Conservation (phyloP, 2,329 filamentous ascomycete species). For the Sporothrix pallida region DNA sequence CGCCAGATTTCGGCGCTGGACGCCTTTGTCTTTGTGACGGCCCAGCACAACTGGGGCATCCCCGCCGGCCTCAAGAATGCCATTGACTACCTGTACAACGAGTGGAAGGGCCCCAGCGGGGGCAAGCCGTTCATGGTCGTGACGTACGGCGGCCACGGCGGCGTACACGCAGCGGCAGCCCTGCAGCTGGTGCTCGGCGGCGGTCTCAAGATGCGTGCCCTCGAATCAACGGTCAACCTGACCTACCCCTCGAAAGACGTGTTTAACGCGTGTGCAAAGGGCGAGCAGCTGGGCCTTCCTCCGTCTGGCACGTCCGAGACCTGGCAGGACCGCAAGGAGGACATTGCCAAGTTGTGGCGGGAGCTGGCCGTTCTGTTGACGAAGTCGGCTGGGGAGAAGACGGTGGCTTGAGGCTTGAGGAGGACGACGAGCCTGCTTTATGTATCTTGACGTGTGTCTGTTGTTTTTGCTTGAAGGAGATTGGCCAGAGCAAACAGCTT, state of each 20-base stretch:
- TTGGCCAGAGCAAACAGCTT: no score
- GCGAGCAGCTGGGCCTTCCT: slow-evolving; percentile 36
- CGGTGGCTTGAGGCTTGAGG: neutral
- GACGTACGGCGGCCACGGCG: slow-evolving; percentile 53
- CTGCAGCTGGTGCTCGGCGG: slow-evolving; percentile 41
- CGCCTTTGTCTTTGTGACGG: slow-evolving; percentile 45
- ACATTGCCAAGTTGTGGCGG: slow-evolving; percentile 38
- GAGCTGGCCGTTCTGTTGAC: slow-evolving; percentile 35
- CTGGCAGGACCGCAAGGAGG: slow-evolving; percentile 37
- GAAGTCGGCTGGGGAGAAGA: neutral
- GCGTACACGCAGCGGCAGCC: slow-evolving; percentile 41
- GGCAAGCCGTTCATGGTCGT: slow-evolving; percentile 55
- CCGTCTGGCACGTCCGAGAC: neutral
- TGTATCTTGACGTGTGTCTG: no score
- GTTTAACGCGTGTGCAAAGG: slow-evolving; percentile 30
- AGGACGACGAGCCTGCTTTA: no score
- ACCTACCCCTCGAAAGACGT: slow-evolving; percentile 38
- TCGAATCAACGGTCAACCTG: slow-evolving; percentile 40
- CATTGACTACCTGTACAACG: slow-evolving; percentile 58
- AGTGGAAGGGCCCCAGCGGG: slow-evolving; percentile 47
- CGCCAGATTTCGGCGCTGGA: slow-evolving; percentile 43
- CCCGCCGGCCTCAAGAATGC: slow-evolving; percentile 58
- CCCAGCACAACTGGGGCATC: slow-evolving; percentile 56
- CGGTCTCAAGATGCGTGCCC: slow-evolving; percentile 39
- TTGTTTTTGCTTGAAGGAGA: no score